phyloP scores from a whole-genome alignment of 352 stramenopile genomes.

The Phytophthora brassicae region DNA sequence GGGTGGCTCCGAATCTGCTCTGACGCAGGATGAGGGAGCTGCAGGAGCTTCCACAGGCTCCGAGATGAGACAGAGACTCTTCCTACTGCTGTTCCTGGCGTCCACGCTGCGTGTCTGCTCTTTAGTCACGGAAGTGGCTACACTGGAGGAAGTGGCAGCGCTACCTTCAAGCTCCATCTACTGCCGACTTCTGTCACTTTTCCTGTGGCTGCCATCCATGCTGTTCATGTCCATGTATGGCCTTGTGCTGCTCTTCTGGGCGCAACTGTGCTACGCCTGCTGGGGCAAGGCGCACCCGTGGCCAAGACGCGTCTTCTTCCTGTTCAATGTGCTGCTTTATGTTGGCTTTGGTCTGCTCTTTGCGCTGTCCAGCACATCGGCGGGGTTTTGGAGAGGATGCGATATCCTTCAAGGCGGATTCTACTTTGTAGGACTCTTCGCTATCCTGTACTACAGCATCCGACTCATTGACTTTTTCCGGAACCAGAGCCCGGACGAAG shows the following conservation, averaged over 20 bases:
- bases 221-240: conserved; percentile 87
- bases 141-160: conserved; percentile 41
- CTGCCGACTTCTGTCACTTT: conserved; percentile 53
- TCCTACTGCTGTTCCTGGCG: conserved; percentile 71
- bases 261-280: conserved; percentile 83
- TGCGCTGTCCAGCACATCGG: conserved; percentile 42
- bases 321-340: conserved; percentile 79
- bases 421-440: conserved; percentile 66
- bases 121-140: conserved; percentile 60
- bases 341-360: conserved; percentile 54
- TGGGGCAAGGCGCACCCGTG: conserved; percentile 75
- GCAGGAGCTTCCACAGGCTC: conserved; percentile 64
- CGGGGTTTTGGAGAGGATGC: conserved; percentile 64
- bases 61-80: conserved; percentile 79
- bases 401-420: conserved; percentile 64
- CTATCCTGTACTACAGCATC: conserved; percentile 81
- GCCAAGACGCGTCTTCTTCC: conserved; percentile 73
- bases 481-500: conserved; percentile 67
- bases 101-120: conserved; percentile 63
- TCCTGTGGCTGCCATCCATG: conserved; percentile 78
- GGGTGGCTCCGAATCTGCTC: conserved; percentile 34
- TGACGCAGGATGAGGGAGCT: conserved; percentile 56
- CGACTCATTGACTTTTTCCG: conserved; percentile 82
- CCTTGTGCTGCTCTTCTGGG: conserved; percentile 84
- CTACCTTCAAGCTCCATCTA: conserved; percentile 50